Percentiles rank a stretch among this genome's conserved stretches.
Evolutionary conservation across 1,139 yeast genomes (phyloP).

Genomic region (Kodamaea ohmeri): DNA sequence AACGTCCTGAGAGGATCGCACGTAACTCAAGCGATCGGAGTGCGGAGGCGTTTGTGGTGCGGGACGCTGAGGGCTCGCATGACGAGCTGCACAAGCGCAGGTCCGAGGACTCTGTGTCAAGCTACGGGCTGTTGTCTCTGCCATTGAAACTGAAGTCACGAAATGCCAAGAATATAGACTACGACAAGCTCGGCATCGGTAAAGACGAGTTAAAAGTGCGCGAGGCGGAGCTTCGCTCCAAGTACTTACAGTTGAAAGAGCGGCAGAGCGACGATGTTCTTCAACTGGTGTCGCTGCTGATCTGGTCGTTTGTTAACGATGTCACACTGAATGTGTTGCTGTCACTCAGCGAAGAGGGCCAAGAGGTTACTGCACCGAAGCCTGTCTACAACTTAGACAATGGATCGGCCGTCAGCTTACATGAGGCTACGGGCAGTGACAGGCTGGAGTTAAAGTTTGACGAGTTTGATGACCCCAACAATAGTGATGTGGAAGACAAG

Average conservation of each 20-base stretch:
- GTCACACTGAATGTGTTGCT: constrained; percentile 39
- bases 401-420: constrained; percentile 26
- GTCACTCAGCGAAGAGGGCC: constrained; percentile 31
- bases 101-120: constrained; percentile 31
- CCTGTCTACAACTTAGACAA: constrained; percentile 28
- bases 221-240: constrained; percentile 1
- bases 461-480: constrained; percentile 12
- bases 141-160: constrained; percentile 27
- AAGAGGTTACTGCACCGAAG: constrained; percentile 6
- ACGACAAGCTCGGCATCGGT: constrained; percentile 6
- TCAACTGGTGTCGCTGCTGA: constrained; percentile 42
- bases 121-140: constrained; percentile 24
- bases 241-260: neutral
- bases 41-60: neutral
- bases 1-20: neutral
- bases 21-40: neutral
- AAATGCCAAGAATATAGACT: constrained; percentile 11
- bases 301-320: constrained; percentile 48
- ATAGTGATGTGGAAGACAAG: constrained; percentile 21
- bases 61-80: constrained; percentile 4
- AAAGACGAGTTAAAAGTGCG: constrained; percentile 2
- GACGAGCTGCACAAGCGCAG: constrained; percentile 17
- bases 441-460: constrained; percentile 7
- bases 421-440: constrained; percentile 10
- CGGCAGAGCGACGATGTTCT: constrained; percentile 33